Conservation (phyloP, 768 basidiomycete genomes). For the Wakefieldia striispora region DNA sequence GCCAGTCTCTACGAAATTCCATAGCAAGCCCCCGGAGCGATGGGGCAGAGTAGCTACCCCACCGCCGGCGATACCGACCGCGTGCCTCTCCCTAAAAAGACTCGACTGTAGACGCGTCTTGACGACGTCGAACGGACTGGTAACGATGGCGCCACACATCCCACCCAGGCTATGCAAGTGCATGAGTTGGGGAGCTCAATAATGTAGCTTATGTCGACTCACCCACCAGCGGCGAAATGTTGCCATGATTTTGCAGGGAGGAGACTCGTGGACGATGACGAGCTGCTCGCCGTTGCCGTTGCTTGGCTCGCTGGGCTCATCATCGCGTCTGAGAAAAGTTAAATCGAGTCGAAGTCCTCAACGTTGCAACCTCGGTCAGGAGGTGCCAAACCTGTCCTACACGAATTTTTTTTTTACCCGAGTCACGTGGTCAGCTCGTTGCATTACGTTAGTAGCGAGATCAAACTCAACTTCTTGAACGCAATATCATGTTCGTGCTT, state of each 20-base stretch:
- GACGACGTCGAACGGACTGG: conserved; percentile 97
- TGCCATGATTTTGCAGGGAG: conserved; percentile 78
- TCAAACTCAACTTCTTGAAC: too few relatives aligned
- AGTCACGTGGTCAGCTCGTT: conserved; percentile 16
- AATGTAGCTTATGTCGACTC: conserved; percentile 27
- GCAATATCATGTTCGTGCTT: conserved; percentile 53
- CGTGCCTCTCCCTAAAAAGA: conserved; percentile 59
- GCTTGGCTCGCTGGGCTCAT: conserved; percentile 3
- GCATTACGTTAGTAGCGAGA: too few relatives aligned
- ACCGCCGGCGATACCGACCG: conserved; percentile 31
- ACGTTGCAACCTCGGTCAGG: background rate
- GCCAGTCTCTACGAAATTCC: conserved; percentile 93
- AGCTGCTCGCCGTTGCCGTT: conserved; percentile 14
- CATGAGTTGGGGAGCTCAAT: conserved; percentile 4
- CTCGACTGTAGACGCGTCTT: conserved; percentile 96
- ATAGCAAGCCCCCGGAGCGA: conserved; percentile 58
- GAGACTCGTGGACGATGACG: conserved; percentile 35
- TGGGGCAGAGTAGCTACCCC: conserved; percentile 32
- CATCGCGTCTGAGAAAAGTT: conserved; percentile 11
- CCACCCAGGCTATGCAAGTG: conserved; percentile 73
- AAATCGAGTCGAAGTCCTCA: background rate
- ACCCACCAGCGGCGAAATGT: conserved; percentile 89
- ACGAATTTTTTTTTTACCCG: background rate
- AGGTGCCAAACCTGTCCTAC: background rate
- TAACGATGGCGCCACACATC: conserved; percentile 96